Evolutionary conservation across 352 stramenopile genomes (phyloP).

Genomic region (Phytophthora megakarya): DNA sequence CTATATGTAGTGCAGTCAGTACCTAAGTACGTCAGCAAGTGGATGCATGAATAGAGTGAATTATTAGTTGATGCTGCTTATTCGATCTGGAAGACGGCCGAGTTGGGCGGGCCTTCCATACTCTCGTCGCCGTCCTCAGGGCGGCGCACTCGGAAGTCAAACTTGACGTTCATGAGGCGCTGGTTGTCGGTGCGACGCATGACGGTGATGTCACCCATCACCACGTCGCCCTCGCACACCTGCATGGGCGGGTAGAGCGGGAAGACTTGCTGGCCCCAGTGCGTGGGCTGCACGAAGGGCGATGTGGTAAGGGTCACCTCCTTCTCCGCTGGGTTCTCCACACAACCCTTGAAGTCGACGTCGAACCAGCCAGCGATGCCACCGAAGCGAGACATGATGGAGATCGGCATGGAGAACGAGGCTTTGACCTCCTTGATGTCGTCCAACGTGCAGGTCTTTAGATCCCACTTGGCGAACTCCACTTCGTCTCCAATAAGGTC

Average conservation of each 20-base stretch:
- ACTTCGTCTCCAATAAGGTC: conserved; percentile 87
- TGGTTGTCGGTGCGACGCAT: conserved; percentile 85
- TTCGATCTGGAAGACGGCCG: conserved; percentile 86
- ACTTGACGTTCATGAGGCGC: conserved; percentile 90
- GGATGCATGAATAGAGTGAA: conserved; percentile 31
- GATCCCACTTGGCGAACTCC: conserved; percentile 81
- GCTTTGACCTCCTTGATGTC: conserved; percentile 81
- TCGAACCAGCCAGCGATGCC: conserved; percentile 99
- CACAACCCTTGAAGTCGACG: conserved; percentile 96
- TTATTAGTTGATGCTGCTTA: conserved; percentile 53
- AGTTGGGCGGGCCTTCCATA: conserved; percentile 49
- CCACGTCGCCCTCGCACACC: conserved; percentile 80
- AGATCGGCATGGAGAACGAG: conserved; percentile 80
- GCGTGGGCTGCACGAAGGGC: conserved; percentile 88
- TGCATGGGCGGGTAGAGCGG: conserved; percentile 82
- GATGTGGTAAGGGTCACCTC: conserved; percentile 91
- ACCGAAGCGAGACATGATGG: conserved; percentile 87
- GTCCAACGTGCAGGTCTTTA: conserved; percentile 85
- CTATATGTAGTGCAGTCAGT: too few species aligned
- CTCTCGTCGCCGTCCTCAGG: conserved; percentile 60
- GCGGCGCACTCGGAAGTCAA: conserved; percentile 74
- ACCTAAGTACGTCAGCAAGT: not conserved
- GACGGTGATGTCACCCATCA: conserved; percentile 76
- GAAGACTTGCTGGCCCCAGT: conserved; percentile 90
- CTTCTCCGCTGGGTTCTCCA: conserved; percentile 73